Evolutionary conservation across 2,329 filamentous ascomycete species (phyloP).

Genomic region (Rhinocladiella mackenziei): DNA sequence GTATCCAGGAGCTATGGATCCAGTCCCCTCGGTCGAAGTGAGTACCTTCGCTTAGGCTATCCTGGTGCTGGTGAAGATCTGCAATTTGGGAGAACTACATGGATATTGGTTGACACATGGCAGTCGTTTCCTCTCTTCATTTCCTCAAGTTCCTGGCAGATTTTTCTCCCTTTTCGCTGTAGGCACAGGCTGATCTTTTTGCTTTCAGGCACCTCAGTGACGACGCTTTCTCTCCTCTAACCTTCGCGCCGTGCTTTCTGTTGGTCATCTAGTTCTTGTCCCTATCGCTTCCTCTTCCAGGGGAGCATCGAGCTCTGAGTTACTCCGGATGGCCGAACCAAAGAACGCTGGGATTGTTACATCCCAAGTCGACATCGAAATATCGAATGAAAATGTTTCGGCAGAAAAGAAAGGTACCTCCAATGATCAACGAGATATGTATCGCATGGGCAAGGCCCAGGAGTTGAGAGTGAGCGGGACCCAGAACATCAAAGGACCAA

Average conservation of each 20-base stretch:
- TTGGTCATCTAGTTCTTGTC: neutral
- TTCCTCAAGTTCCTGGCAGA: neutral
- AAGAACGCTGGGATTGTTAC: conserved; percentile 21
- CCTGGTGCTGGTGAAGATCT: conserved; percentile 10
- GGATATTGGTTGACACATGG: conserved; percentile 17
- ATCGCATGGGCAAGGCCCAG: conserved; percentile 34
- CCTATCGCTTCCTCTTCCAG: too few species aligned
- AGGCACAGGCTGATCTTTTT: too few species aligned
- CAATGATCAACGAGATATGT: conserved; percentile 36
- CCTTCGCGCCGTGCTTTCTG: neutral
- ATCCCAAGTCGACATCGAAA: conserved; percentile 23
- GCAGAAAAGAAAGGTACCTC: conserved; percentile 31
- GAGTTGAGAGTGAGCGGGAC: conserved; percentile 31
- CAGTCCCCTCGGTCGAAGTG: neutral
- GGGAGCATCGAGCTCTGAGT: too few species aligned
- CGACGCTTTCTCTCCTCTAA: neutral
- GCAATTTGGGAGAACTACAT: conserved; percentile 7
- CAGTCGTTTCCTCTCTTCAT: conserved; percentile 3
- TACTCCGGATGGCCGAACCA: conserved; percentile 14
- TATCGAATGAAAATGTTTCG: conserved; percentile 22
- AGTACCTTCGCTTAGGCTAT: conserved; percentile 7
- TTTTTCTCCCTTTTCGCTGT: neutral
- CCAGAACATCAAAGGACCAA: too few species aligned
- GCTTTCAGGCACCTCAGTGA: too few species aligned
- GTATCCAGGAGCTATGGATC: too few species aligned